Percentiles rank a stretch among this genome's conserved stretches.
Evolutionary conservation across 139 green algal genomes (phyloP).

Genomic region (Chlorella vulgaris): DNA sequence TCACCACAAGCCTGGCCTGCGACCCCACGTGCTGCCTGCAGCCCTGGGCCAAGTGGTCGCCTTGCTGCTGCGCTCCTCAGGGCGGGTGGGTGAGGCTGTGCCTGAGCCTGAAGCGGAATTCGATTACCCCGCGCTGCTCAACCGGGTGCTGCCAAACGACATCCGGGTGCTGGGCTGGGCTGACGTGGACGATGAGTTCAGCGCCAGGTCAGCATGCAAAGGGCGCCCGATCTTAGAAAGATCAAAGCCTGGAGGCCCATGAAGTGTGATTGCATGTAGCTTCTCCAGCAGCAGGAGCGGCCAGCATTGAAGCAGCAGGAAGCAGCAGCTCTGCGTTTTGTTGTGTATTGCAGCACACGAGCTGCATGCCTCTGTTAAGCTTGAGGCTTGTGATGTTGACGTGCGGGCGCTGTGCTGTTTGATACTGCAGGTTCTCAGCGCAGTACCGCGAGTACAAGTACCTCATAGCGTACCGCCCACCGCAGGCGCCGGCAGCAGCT

Average conservation of each 20-base stretch:
- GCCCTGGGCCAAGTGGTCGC: conserved; percentile 83
- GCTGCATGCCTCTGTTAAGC: too few relatives aligned
- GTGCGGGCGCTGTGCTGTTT: too few relatives aligned
- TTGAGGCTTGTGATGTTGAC: too few relatives aligned
- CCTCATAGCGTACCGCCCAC: conserved; percentile 66
- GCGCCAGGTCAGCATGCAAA: conserved; percentile 59
- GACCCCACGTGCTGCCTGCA: neutral
- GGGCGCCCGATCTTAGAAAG: too few relatives aligned
- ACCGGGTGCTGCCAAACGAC: conserved; percentile 58
- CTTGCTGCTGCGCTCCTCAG: conserved; percentile 72
- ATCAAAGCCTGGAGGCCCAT: too few relatives aligned
- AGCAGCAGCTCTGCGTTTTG: neutral
- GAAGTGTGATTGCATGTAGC: too few relatives aligned
- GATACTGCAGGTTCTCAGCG: conserved; percentile 76
- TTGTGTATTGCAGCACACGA: too few relatives aligned
- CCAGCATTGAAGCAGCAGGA: too few relatives aligned
- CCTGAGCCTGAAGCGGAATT: conserved; percentile 63
- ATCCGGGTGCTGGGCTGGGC: conserved; percentile 88
- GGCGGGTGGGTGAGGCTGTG: conserved; percentile 29
- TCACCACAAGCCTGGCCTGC: too few relatives aligned
- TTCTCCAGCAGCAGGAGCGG: too few relatives aligned
- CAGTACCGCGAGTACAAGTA: conserved; percentile 89
- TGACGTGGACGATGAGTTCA: conserved; percentile 72
- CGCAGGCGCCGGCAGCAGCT: neutral
- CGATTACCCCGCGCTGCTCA: conserved; percentile 85